Base-by-base conservation (phyloP, 305 asterid genomes). In the Ilex paraguariensis region DNA sequence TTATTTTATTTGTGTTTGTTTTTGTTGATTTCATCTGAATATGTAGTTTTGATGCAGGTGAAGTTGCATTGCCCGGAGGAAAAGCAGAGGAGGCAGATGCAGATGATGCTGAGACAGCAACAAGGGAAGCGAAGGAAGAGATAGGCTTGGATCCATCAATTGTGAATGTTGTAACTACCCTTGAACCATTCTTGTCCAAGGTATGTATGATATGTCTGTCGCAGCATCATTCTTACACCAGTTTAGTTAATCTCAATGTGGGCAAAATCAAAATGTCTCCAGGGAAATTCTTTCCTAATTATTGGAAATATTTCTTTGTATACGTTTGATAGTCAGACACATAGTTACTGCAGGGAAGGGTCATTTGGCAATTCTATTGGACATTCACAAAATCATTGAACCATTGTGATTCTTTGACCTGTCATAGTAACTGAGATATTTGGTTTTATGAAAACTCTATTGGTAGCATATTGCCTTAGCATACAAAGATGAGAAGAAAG, bases 31-130 rank as follows among this genome's bases (percentile, higher is more conserved):
- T 36, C 4, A 36, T 8, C 42, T 4, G 9, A 36, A 36, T 8
- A 1, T 0, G 4, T 52, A 0, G 28, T 56, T 48, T 58, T 32
- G 62, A 69, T 67, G 60, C 57, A 90, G 96, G 96, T 21, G 97
- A 86, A 76, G 96, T 91, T 69, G 76, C 93, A 42, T 80, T 91
- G 76, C 96, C 97, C 0, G 96, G 97, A 54, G 97, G 97, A 45
- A 86, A 77, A 72, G 79, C 83, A 64, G 93, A 91, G 57, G 95
- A 78, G 39, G 79, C 75, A 3, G 96, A 86, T 73, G 79, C 66
- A 55, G 69, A 66, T 63, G 76, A 84, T 59, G 71, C 67, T 11
- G 86, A 75, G 48, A 87, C 95, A 57, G 96, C 95, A 13, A 39
- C 85, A 61, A 84, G 95, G 62, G 97, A 87, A 78, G 95, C 96